Percentiles rank a stretch among this genome's conserved stretches.
Conservation (phyloP, 129 eudicot species). For the carrot (Daucus carota) region DH1_v3.0 NC_030383.2:5341501-5342000, state of each 20-base stretch:
- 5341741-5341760: neutral
- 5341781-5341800: neutral
- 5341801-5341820: neutral
- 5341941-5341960: conserved; percentile 7
- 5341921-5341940: neutral
- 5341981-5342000: neutral
- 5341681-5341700: neutral
- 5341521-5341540: too few species aligned
- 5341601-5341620: too few species aligned
- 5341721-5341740: neutral
- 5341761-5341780: neutral
- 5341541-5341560: too few species aligned
- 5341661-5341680: neutral
- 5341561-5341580: too few species aligned
- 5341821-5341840: neutral
- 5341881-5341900: conserved; percentile 15
- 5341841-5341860: neutral
- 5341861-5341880: conserved; percentile 1
- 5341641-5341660: neutral
- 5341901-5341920: conserved; percentile 7
- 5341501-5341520: too few species aligned
- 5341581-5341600: too few species aligned
- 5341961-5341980: neutral
- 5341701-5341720: neutral
- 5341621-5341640: too few species aligned